Evolutionary conservation across 129 eudicot species (phyloP).

Genomic region (Saposhnikovia divaricata): DNA sequence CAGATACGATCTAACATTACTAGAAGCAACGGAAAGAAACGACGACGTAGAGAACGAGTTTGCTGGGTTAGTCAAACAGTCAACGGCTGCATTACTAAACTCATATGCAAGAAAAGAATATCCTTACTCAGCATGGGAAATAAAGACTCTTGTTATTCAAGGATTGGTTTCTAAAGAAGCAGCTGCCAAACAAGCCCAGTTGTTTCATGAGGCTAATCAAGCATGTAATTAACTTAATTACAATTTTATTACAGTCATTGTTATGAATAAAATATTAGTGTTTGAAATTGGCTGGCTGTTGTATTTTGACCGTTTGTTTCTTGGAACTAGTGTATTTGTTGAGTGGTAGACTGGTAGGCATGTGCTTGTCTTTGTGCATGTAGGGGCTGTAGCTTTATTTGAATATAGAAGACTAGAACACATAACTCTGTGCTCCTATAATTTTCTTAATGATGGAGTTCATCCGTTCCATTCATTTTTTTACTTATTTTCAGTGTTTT

Average conservation of each 20-base stretch:
- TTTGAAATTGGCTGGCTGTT: neutral
- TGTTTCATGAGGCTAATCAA: slow-evolving; percentile 57
- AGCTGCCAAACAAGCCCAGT: slow-evolving; percentile 52
- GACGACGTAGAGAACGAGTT: slow-evolving; percentile 61
- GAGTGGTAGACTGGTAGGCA: neutral
- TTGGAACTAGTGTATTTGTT: neutral
- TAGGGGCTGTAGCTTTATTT: neutral
- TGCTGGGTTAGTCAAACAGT: slow-evolving; percentile 54
- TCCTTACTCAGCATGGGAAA: slow-evolving; percentile 82
- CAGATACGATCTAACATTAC: slow-evolving; percentile 60
- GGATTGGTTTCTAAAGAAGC: slow-evolving; percentile 58
- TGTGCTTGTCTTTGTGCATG: neutral
- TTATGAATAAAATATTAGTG: neutral
- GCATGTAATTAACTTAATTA: slow-evolving; percentile 38
- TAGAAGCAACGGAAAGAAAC: slow-evolving; percentile 66
- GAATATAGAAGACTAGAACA: slow-evolving; percentile 1
- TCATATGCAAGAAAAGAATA: slow-evolving; percentile 63
- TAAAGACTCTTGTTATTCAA: slow-evolving; percentile 58
- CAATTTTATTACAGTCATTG: neutral
- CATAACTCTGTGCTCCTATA: no score
- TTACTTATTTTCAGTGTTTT: no score
- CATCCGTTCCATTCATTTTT: no score
- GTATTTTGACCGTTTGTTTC: neutral
- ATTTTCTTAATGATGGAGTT: no score
- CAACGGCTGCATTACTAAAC: slow-evolving; percentile 81